Evolutionary conservation across 1,284 basidiomycete genomes (phyloP), one percentile per base, ranked within the genome.

Genomic region (Prillingera fragicola): DNA sequence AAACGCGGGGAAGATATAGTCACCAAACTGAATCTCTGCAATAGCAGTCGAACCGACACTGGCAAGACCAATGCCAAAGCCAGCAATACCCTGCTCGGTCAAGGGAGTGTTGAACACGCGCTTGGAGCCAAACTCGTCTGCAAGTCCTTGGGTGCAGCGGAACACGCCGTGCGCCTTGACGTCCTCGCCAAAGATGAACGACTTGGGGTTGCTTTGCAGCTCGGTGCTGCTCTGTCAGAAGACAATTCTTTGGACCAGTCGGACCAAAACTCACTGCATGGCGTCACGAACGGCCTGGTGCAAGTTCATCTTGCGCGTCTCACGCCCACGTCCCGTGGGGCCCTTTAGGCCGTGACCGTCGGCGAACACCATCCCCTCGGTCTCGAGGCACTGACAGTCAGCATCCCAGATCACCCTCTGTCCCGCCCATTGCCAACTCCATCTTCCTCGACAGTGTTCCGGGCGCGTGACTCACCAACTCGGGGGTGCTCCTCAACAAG

Each of bases 81-180:
- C 91, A 33, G 87, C 89, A 43, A 96, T 94, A 5, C 91, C 91
- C 70, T 96, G 89, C 63, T 94, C 90, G 0, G 87, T 91, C 42
- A 94, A 68, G 5, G 90, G 89, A 0, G 90, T 94, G 69, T 95
- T 94, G 72, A 95, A 94, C n/a, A 95, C 87, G 32, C 90, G 80
- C 69, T 91, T 87, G 38, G 82, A 79, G 27, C 89, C 91, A 64
- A 90, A 96, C 66, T 92, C 87, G 63, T 95, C 91, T 18, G 87
- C 83, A 28, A 96, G 78, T 12, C 91, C 91, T 81, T 89, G 69
- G 9, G 65, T 71, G 48, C 67, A 69, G 18, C 43, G 45, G 45
- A 96, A 95, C 4, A 95, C 91, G 6, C 91, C 90, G 14, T 90
- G 90, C 55, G 94, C 94, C 2, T 85, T 84, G 35, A 94, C 87